phyloP scores from a whole-genome alignment of 441 rosid species.

The Adansonia gregorii region DNA sequence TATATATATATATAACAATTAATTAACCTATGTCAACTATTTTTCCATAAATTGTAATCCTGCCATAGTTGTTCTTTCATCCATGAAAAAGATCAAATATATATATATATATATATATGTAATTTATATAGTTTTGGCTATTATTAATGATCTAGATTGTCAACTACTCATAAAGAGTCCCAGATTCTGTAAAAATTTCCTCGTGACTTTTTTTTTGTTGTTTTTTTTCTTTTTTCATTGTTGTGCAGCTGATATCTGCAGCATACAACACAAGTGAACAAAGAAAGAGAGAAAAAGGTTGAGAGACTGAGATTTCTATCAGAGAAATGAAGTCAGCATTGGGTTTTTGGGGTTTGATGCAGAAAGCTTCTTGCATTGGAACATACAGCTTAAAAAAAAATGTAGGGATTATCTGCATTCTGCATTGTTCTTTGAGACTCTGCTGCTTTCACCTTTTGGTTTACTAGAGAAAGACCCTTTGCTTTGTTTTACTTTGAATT shows the following conservation, averaged over 20 bases:
- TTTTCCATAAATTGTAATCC: neutral
- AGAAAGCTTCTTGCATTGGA: neutral
- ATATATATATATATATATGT: neutral
- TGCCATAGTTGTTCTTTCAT: neutral
- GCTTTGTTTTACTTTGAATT: constrained; percentile 7
- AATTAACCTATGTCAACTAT: neutral
- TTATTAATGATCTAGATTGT: neutral
- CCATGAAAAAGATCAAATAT: neutral
- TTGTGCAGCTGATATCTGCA: constrained; percentile 36
- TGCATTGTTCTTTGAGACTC: constrained; percentile 22
- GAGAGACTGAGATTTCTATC: neutral
- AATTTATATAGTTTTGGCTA: neutral
- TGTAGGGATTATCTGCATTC: constrained; percentile 28
- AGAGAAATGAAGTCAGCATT: constrained; percentile 37
- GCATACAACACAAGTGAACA: constrained; percentile 26
- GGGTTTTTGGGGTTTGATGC: constrained; percentile 24
- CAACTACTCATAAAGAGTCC: neutral
- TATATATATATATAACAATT: neutral
- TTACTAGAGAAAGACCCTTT: neutral
- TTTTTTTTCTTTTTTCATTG: neutral
- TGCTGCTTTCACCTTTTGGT: too few species aligned
- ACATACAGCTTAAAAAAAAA: constrained; percentile 22
- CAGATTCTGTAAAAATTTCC: neutral
- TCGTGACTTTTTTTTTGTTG: neutral
- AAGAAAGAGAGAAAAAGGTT: neutral